Conservation (phyloP, 345 rosid genomes). For the Cardamine chenopodiifolia region DNA sequence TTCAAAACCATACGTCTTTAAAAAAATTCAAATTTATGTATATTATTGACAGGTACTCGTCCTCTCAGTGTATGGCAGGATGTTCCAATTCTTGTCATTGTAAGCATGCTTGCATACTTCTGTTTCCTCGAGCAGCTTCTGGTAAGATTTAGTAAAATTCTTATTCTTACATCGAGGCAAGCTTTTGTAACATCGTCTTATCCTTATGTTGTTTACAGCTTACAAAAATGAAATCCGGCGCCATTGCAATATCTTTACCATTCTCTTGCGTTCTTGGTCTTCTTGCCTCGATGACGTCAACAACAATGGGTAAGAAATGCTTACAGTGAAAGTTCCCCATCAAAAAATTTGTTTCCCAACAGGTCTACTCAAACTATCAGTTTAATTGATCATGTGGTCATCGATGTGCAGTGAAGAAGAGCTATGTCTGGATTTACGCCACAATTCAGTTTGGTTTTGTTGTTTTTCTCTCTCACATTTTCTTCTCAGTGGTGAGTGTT, state of each 20-base stretch:
- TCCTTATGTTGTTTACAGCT: constrained; percentile 49
- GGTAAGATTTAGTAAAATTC: constrained; percentile 48
- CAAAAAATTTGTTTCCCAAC: neutral
- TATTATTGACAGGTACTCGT: neutral
- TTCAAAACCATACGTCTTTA: neutral
- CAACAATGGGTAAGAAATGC: constrained; percentile 75
- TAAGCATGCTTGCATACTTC: constrained; percentile 98
- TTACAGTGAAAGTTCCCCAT: neutral
- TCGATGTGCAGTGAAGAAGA: constrained; percentile 58
- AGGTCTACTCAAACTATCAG: constrained; percentile 5
- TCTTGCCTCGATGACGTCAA: constrained; percentile 90
- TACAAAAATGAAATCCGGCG: constrained; percentile 75
- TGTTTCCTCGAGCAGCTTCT: constrained; percentile 97
- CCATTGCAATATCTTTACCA: constrained; percentile 91
- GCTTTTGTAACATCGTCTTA: constrained; percentile 22
- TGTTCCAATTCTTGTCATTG: constrained; percentile 83
- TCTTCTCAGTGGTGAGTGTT: constrained; percentile 66
- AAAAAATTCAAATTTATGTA: neutral
- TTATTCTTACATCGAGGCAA: constrained; percentile 8
- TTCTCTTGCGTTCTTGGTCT: constrained; percentile 90
- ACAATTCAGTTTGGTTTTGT: constrained; percentile 68
- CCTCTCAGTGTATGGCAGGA: constrained; percentile 92
- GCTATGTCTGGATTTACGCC: constrained; percentile 76
- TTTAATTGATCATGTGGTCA: constrained; percentile 10
- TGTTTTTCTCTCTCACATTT: constrained; percentile 75